A percentile compares a stretch with the other conserved stretches of the same genome.
Evolutionary conservation across 139 green algal genomes (phyloP).

Genomic region (Ostreobium quekettii): DNA sequence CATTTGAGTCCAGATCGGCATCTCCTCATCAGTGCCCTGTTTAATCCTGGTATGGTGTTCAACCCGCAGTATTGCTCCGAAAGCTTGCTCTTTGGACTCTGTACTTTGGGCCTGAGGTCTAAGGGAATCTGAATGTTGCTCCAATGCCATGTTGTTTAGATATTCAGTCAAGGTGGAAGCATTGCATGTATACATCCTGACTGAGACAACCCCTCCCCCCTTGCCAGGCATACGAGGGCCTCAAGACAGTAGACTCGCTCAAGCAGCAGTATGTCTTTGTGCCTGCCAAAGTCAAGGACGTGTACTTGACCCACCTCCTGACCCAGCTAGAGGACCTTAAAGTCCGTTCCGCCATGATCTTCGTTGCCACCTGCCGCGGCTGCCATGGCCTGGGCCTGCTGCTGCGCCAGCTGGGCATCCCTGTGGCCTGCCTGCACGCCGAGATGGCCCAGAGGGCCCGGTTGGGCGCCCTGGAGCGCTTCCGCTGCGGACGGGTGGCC

Average conservation of each 20-base stretch:
- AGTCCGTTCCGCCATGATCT: constrained; percentile 83
- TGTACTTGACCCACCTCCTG: constrained; percentile 90
- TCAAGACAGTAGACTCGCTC: constrained; percentile 72
- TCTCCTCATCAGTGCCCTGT: too few species aligned
- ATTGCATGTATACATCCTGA: too few species aligned
- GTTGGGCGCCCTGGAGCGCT: constrained; percentile 60
- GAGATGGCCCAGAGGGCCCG: constrained; percentile 67
- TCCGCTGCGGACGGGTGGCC: constrained; percentile 48
- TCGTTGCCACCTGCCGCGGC: constrained; percentile 69
- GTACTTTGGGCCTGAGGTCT: too few species aligned
- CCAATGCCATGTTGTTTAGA: too few species aligned
- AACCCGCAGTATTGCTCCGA: too few species aligned
- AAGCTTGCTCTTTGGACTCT: too few species aligned
- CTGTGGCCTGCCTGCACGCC: constrained; percentile 49
- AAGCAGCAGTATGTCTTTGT: constrained; percentile 90
- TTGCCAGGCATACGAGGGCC: constrained; percentile 73
- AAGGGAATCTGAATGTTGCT: too few species aligned
- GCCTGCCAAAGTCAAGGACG: constrained; percentile 91
- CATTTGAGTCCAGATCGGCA: too few species aligned
- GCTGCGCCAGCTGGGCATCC: constrained; percentile 69
- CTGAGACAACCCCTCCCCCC: neutral
- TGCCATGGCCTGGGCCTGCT: constrained; percentile 54
- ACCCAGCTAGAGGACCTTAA: constrained; percentile 37
- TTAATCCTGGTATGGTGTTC: too few species aligned
- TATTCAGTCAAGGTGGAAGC: too few species aligned